Percentiles rank a stretch among this genome's conserved stretches.
Conservation (phyloP, 2,329 filamentous ascomycete species). For the Dryadomyces quercivorus region DNA sequence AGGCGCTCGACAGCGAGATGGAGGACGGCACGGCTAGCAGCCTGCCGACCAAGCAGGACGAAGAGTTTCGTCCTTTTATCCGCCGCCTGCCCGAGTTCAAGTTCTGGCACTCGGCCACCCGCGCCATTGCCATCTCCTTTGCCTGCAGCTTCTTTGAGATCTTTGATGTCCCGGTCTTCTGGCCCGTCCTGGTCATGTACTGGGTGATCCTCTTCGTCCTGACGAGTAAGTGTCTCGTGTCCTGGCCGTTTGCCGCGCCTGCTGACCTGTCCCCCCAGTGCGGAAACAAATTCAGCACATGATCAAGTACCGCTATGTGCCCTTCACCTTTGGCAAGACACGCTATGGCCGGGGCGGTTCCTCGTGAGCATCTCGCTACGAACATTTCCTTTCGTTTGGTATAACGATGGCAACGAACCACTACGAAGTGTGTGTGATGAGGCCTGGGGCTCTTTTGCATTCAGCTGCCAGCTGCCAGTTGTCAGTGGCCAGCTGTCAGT, state of each 20-base stretch:
- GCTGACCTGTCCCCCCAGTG: slow-evolving; percentile 50
- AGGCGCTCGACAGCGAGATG: slow-evolving; percentile 83
- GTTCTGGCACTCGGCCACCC: slow-evolving; percentile 96
- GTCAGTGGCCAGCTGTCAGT: too few species aligned
- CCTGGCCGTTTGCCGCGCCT: neutral
- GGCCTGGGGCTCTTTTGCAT: neutral
- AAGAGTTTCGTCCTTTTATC: slow-evolving; percentile 97
- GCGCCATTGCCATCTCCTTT: slow-evolving; percentile 74
- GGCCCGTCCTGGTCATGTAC: slow-evolving; percentile 96
- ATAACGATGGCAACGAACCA: neutral
- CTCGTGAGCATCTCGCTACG: slow-evolving; percentile 1
- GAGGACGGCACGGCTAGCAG: slow-evolving; percentile 76
- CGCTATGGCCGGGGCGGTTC: slow-evolving; percentile 56
- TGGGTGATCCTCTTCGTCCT: slow-evolving; percentile 94
- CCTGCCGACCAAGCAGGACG: slow-evolving; percentile 88
- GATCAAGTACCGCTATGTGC: slow-evolving; percentile 99
- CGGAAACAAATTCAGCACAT: slow-evolving; percentile 99
- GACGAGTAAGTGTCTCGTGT: slow-evolving; percentile 62
- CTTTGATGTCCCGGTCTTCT: slow-evolving; percentile 97
- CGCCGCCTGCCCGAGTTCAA: slow-evolving; percentile 96
- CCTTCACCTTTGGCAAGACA: slow-evolving; percentile 84
- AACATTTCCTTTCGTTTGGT: neutral
- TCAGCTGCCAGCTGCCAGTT: too few species aligned
- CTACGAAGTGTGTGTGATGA: neutral
- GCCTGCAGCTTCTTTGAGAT: slow-evolving; percentile 84